Base-by-base conservation (phyloP, 176 grass and related monocot genomes). In the Musa schizocarpa region DNA sequence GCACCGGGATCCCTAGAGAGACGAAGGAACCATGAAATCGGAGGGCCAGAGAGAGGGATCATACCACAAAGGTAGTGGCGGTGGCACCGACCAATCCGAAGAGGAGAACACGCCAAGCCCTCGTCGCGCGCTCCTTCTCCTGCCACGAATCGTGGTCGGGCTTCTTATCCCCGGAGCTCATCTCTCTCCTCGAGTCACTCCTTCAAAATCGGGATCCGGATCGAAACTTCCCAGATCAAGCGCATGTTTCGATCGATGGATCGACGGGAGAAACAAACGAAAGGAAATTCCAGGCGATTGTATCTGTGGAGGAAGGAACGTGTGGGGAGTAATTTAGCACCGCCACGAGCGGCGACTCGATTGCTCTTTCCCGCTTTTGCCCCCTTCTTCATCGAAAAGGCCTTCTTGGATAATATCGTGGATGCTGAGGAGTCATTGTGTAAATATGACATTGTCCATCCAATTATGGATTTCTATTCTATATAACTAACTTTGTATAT, bases 41-140 rank as follows among this genome's bases (percentile, higher is more conserved):
- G 4, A 43, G 26, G 65, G 21, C 16, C 9, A 8, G 11, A 11
- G 55, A 11, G 43, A 48, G 48, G 51, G 9, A 50, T 70, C 68
- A 51, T 70, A 94, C 95, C 65, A 91, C 86, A 55, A 94, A 69
- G 66, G 84, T 87, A 13, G 90, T 89, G 57, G 86, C 86, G 56
- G 95, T 84, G 80, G 81, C 95, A 51, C 95, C 90, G 63, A 99
- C 87, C 20, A 99, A 50, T 79, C 88, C 95, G 81, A 99, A 89
- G 49, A 99, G 71, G 80, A 89, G 78, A 65, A 89, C 49, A 13
- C 90, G 88, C 95, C 95, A 99, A 58, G 90, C 88, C 82, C 82
- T 94, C 69, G 85, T 84, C 26, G 77, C 81, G 16, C 43, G 68
- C 43, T 59, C 73, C 69, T 82, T 86, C 78, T 84, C 83, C 64